These are phyloP conservation scores for Carex myosuroides DNA, from an alignment of 176 grass and related monocot genomes.

Conservation along the genomic window DNA sequence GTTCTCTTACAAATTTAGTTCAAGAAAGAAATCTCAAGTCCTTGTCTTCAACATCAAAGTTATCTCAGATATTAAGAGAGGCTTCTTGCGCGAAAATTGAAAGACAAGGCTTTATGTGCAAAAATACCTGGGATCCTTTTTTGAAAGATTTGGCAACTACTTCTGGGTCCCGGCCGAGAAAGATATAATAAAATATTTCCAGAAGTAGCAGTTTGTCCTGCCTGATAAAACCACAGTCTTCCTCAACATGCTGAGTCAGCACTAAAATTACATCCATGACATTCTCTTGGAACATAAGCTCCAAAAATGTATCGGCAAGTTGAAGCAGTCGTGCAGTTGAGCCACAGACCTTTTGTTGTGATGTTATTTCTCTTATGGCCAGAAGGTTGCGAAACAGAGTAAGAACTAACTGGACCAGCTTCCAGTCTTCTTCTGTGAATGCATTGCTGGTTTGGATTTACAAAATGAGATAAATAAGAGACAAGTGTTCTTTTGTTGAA, in stretches of 20 bases:
- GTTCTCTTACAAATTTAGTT: not conserved
- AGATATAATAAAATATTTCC: conserved; percentile 82
- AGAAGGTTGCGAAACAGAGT: conserved; percentile 85
- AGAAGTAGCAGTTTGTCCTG: conserved; percentile 85
- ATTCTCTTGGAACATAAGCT: conserved; percentile 93
- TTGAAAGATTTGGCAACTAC: conserved; percentile 58
- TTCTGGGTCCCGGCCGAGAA: conserved; percentile 74
- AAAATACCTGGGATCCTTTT: conserved; percentile 46
- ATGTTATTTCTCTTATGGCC: conserved; percentile 86
- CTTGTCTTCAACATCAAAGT: not conserved
- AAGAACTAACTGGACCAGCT: conserved; percentile 87
- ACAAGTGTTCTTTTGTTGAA: not conserved
- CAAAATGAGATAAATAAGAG: conserved; percentile 25
- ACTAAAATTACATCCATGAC: conserved; percentile 95
- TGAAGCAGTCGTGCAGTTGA: conserved; percentile 59
- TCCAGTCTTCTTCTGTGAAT: conserved; percentile 97
- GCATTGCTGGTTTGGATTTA: conserved; percentile 42
- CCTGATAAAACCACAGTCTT: conserved; percentile 69
- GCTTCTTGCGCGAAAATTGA: not conserved
- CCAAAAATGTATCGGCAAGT: conserved; percentile 66
- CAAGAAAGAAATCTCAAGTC: not conserved
- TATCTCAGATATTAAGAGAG: not conserved
- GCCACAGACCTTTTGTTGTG: conserved; percentile 74
- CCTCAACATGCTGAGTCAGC: conserved; percentile 76
- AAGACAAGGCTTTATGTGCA: not conserved